These are phyloP conservation scores for Penicillium pancosmium DNA, from an alignment of 495 filamentous ascomycete species.

Conservation along the genomic window DNA sequence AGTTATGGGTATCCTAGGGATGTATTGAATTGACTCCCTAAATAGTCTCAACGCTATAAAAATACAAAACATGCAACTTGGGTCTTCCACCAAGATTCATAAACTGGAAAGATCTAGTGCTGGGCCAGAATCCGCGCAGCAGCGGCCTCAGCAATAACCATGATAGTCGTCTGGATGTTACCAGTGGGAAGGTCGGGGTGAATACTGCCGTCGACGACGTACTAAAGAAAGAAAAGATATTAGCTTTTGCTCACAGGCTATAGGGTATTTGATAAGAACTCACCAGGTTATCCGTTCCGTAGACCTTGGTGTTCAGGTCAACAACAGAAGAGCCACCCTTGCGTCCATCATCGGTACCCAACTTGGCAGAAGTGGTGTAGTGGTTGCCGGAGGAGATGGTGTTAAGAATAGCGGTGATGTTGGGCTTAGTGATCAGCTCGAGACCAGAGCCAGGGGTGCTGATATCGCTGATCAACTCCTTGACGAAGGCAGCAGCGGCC, in stretches of 20 bases:
- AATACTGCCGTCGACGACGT: slow-evolving; percentile 43
- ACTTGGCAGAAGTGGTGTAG: slow-evolving; percentile 68
- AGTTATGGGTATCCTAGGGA: background rate
- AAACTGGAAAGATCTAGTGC: background rate
- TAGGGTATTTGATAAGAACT: slow-evolving; percentile 3
- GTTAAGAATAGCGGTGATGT: slow-evolving; percentile 51
- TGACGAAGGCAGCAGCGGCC: slow-evolving; percentile 37
- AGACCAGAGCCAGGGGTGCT: slow-evolving; percentile 55
- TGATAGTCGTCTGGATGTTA: slow-evolving; percentile 48
- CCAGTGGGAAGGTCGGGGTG: slow-evolving; percentile 49
- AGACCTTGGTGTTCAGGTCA: slow-evolving; percentile 70
- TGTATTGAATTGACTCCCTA: background rate
- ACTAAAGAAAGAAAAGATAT: slow-evolving; percentile 20
- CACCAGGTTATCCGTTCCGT: slow-evolving; percentile 69
- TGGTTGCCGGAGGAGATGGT: slow-evolving; percentile 62
- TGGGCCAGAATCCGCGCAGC: slow-evolving; percentile 40
- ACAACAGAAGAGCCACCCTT: slow-evolving; percentile 67
- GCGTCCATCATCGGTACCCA: slow-evolving; percentile 69
- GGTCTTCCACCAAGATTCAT: background rate
- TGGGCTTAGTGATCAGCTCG: slow-evolving; percentile 56
- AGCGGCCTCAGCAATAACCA: slow-evolving; percentile 46
- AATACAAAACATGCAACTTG: background rate
- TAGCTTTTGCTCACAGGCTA: slow-evolving; percentile 1
- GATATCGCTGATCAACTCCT: slow-evolving; percentile 55
- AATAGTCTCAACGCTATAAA: background rate